Evolutionary conservation across 768 basidiomycete species (phyloP).

Genomic region (Leucosporidium yakuticum): DNA sequence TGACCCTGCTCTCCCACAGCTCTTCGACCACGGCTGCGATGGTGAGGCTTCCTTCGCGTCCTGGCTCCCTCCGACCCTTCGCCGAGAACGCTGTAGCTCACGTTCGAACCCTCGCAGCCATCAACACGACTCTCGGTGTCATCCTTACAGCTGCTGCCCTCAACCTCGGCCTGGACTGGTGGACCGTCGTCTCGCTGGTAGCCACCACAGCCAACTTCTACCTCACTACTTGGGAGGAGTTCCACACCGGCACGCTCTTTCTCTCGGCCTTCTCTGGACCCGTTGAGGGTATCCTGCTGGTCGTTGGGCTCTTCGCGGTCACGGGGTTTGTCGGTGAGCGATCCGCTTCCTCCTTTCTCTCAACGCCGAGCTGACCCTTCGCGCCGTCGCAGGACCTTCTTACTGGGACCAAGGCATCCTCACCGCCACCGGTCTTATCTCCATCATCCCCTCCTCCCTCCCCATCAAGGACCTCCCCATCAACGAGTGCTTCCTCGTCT

Average conservation of each 20-base stretch:
- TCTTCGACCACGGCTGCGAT: slow-evolving; percentile 86
- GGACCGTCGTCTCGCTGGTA: slow-evolving; percentile 80
- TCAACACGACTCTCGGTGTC: slow-evolving; percentile 91
- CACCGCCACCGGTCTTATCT: slow-evolving; percentile 50
- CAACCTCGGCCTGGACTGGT: slow-evolving; percentile 90
- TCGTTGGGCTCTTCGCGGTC: slow-evolving; percentile 66
- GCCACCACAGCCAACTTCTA: slow-evolving; percentile 73
- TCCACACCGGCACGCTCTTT: slow-evolving; percentile 85
- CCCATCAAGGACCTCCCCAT: slow-evolving; percentile 62
- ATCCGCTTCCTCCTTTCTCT: no score
- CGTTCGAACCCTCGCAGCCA: slow-evolving; percentile 46
- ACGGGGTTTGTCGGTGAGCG: slow-evolving; percentile 61
- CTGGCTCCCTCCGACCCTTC: background rate
- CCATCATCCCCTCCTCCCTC: slow-evolving; percentile 45
- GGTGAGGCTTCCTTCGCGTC: slow-evolving; percentile 1
- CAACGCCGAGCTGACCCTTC: background rate
- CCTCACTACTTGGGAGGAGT: slow-evolving; percentile 77
- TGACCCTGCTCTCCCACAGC: slow-evolving; percentile 37
- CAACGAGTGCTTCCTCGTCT: slow-evolving; percentile 82
- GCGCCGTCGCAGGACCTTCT: slow-evolving; percentile 54
- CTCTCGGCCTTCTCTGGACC: slow-evolving; percentile 92
- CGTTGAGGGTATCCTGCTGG: slow-evolving; percentile 89
- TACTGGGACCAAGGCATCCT: slow-evolving; percentile 74
- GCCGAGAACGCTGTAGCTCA: slow-evolving; percentile 60
- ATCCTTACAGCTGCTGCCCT: slow-evolving; percentile 76